Evolutionary conservation across 768 basidiomycete genomes (phyloP), one percentile per base, ranked within the genome.

Genomic region (Leccinum disarticulatum): DNA sequence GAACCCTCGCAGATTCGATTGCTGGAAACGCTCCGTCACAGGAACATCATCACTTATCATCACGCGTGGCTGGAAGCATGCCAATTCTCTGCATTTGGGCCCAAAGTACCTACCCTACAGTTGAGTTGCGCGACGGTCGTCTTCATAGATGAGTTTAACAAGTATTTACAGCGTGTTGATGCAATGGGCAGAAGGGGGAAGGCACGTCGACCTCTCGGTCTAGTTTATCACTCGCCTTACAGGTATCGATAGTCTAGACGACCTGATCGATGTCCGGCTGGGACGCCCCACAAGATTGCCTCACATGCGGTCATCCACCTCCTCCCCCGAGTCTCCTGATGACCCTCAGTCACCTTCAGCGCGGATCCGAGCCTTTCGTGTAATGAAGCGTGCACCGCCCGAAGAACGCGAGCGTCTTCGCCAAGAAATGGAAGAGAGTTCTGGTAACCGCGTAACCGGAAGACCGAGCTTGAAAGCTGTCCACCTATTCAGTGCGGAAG

Each of bases 41-140:
- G 87, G 5, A 96, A 98, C 63, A 96, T 98, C 64, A 83, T 98
- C 61, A 93, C 91, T 4, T 97, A 97, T 68, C 96, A 98, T 72
- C 95, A 96, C 68, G 86, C 95, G 1, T 98, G 95, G 95, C 81
- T 98, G 25, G 95, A 98, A 71, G 80, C 83, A 0, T 83, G 81
- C 57, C 87, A 88, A 61, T 96, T 97, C 75, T 95, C 93, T 2
- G 78, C 87, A 0, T 95, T 96, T 69, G 94, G 93, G 0, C 92
- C 93, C 0, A 85, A 86, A 65, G 86, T 98, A 27, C 93, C 92
- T 4, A 90, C 95, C 1, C 73, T 97, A 38, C 91, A 95, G 91
- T 92, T 72, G 65, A 74, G 88, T 76, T 5, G 10, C 43, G 52
- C 35, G 1, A 25, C 19, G 8, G 4, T 6, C 52, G 38, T 22